phyloP scores from a whole-genome alignment of 1,139 yeast genomes.

The Sugiyamaella neomexicana region DNA sequence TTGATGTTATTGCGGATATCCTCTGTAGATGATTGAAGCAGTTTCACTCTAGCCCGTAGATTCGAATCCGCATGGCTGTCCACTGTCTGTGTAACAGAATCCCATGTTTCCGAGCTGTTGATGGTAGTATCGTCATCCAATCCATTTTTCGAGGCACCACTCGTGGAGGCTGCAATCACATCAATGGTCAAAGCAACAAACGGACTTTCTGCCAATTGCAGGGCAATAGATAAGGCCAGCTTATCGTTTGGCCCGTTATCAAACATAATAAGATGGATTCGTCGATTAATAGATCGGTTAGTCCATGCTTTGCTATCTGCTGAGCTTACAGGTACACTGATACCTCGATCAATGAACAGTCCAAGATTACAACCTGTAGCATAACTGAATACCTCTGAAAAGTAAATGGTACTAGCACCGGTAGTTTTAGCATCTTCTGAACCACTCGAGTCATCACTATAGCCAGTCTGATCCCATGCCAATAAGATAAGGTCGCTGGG shows the following conservation, averaged over 20 bases:
- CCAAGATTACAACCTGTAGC: slow-evolving; percentile 20
- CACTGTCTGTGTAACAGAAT: slow-evolving; percentile 6
- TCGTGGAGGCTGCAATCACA: slow-evolving; percentile 12
- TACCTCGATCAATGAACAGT: slow-evolving; percentile 24
- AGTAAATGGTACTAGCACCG: slow-evolving; percentile 5
- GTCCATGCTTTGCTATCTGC: slow-evolving; percentile 11
- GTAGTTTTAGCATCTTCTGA: neutral
- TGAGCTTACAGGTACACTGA: slow-evolving; percentile 20
- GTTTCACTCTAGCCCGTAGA: slow-evolving; percentile 7
- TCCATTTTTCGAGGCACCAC: neutral
- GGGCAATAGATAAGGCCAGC: slow-evolving; percentile 22
- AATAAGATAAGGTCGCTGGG: slow-evolving; percentile 25
- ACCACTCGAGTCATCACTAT: slow-evolving; percentile 3
- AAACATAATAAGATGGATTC: slow-evolving; percentile 20
- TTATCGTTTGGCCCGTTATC: slow-evolving; percentile 18
- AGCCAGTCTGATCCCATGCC: slow-evolving; percentile 26
- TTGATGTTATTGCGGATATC: slow-evolving; percentile 6
- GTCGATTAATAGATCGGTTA: slow-evolving; percentile 4
- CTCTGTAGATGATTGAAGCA: slow-evolving; percentile 13
- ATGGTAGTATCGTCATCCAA: slow-evolving; percentile 17
- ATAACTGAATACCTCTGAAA: slow-evolving; percentile 17
- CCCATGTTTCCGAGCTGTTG: slow-evolving; percentile 19
- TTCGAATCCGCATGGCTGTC: neutral
- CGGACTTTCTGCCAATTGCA: slow-evolving; percentile 23
- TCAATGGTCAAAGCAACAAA: slow-evolving; percentile 19